Conservation (phyloP, 2,329 filamentous ascomycete genomes). For the Proliferodiscus dingleyae region DNA sequence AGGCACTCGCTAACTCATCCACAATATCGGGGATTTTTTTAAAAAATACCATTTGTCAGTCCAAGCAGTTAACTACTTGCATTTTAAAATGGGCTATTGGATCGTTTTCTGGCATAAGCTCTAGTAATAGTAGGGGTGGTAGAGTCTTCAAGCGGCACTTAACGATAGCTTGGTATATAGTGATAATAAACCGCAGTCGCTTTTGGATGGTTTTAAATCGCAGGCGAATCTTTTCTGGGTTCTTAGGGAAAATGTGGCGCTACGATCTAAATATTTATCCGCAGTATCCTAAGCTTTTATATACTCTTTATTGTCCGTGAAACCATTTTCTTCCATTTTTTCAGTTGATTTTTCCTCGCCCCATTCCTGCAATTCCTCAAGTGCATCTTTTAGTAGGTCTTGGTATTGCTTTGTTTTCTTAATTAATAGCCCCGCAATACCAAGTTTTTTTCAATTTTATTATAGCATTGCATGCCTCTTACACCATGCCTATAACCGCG, state of each 20-base stretch:
- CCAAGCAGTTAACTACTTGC: conserved; percentile 38
- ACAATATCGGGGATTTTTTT: conserved; percentile 60
- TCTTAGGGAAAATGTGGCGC: conserved; percentile 56
- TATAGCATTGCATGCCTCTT: conserved; percentile 76
- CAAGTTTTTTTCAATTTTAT: conserved; percentile 57
- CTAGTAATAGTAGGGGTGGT: conserved; percentile 39
- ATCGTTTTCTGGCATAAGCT: too few species aligned
- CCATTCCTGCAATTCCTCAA: conserved; percentile 86
- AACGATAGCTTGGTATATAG: conserved; percentile 64
- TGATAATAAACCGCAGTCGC: conserved; percentile 59
- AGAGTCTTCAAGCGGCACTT: conserved; percentile 65
- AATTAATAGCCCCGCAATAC: conserved; percentile 65
- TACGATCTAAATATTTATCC: conserved; percentile 64
- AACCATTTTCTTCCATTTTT: conserved; percentile 47
- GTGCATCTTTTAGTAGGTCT: conserved; percentile 73
- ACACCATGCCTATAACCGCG: conserved; percentile 69
- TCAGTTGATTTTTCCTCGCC: conserved; percentile 65
- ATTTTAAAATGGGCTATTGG: conserved; percentile 12
- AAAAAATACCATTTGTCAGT: conserved; percentile 53
- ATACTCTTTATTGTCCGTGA: conserved; percentile 36
- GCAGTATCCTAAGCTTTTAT: conserved; percentile 50
- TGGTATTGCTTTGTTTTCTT: conserved; percentile 69
- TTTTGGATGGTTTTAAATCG: conserved; percentile 60
- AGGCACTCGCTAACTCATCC: conserved; percentile 64
- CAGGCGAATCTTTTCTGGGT: conserved; percentile 60